Evolutionary conservation across 352 stramenopile species (phyloP).

Genomic region (Globisporangium recalcitrans): DNA sequence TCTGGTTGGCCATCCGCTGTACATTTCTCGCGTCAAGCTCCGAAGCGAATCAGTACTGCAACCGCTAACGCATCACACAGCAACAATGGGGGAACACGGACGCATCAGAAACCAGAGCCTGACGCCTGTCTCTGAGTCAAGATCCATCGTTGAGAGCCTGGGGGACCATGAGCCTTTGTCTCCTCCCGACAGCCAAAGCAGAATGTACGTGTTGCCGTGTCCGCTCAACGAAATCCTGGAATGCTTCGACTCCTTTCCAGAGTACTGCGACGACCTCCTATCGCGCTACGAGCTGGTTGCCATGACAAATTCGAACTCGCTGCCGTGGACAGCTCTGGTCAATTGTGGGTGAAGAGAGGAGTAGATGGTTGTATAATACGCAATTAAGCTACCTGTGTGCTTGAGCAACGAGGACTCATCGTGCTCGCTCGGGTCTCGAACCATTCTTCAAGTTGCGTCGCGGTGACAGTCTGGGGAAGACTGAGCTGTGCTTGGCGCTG

Average conservation of each 20-base stretch:
- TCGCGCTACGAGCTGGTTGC: constrained; percentile 11
- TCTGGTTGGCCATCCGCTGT: constrained; percentile 16
- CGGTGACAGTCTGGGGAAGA: too few relatives aligned
- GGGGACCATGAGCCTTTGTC: neutral
- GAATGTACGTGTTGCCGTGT: constrained; percentile 13
- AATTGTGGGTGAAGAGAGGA: constrained; percentile 8
- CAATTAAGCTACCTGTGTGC: neutral
- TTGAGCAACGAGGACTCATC: neutral
- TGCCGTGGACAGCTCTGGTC: constrained; percentile 14
- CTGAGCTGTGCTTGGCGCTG: neutral
- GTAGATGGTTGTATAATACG: neutral
- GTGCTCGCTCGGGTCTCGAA: neutral
- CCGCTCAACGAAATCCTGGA: constrained; percentile 3
- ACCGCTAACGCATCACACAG: neutral
- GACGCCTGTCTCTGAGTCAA: neutral
- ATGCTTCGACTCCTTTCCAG: neutral
- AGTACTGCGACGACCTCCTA: constrained; percentile 4
- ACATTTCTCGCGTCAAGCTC: constrained; percentile 19
- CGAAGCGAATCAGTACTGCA: neutral
- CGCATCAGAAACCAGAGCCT: neutral
- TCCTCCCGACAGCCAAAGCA: neutral
- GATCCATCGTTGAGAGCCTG: neutral
- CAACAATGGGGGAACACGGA: neutral
- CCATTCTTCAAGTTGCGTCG: neutral
- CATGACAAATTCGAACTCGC: constrained; percentile 2